Evolutionary conservation across 1,139 yeast genomes (phyloP).

Genomic region (Candida sp.): DNA sequence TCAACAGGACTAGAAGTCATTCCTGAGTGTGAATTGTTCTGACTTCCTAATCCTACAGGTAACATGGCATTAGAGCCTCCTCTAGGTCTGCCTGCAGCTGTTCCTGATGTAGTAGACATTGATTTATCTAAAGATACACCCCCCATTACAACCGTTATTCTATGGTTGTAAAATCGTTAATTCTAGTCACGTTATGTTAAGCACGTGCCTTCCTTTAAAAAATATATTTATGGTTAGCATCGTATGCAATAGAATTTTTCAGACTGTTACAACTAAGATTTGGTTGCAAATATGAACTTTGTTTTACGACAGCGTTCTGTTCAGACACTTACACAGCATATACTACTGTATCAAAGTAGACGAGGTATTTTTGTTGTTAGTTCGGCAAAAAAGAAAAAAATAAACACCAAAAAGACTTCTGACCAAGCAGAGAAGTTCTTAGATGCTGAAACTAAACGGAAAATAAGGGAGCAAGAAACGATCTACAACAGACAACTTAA

Average conservation of each 20-base stretch:
- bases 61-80: neutral
- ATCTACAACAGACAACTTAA: constrained; percentile 19
- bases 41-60: neutral
- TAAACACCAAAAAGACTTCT: constrained; percentile 2
- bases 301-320: neutral
- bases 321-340: neutral
- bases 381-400: constrained; percentile 5
- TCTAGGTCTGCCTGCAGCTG: neutral
- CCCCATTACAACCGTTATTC: too few species aligned
- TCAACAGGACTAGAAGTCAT: neutral
- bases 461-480: constrained; percentile 14
- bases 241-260: neutral
- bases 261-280: neutral
- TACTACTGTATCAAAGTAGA: neutral
- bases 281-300: neutral
- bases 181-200: neutral
- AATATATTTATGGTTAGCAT: neutral
- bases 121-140: too few species aligned
- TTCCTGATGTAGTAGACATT: constrained; percentile 1
- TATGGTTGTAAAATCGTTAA: too few species aligned
- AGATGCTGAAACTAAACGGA: constrained; percentile 15
- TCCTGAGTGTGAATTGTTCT: neutral
- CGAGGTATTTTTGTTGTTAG: constrained; percentile 8
- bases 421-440: constrained; percentile 1
- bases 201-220: neutral